Conservation (phyloP, 1,139 yeast genomes). For the Suhomyces terraborum region DNA sequence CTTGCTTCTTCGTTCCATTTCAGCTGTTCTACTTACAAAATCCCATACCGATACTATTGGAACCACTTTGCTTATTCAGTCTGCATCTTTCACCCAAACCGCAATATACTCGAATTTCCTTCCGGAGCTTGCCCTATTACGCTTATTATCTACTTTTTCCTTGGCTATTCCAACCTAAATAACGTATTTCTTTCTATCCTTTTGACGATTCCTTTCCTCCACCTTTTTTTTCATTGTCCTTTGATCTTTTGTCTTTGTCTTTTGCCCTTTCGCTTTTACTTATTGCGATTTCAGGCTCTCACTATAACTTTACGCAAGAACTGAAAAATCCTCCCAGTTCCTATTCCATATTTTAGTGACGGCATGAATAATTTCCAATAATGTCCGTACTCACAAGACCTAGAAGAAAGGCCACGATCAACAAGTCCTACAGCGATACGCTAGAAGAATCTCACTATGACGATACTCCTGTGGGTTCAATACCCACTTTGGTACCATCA, state of each 20-base stretch:
- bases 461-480: slow-evolving; percentile 16
- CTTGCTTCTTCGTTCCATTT: too few relatives aligned
- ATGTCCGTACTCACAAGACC: slow-evolving; percentile 38
- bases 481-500: neutral
- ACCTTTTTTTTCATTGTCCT: too few relatives aligned
- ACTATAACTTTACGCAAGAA: neutral
- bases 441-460: slow-evolving; percentile 39
- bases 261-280: neutral
- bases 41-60: too few relatives aligned
- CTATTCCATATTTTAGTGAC: neutral
- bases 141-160: too few relatives aligned
- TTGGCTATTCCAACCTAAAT: too few relatives aligned
- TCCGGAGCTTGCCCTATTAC: too few relatives aligned
- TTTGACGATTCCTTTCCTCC: too few relatives aligned
- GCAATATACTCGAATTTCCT: too few relatives aligned
- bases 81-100: too few relatives aligned
- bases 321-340: slow-evolving; percentile 5
- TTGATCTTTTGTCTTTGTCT: neutral
- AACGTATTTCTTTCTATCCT: too few relatives aligned
- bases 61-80: too few relatives aligned
- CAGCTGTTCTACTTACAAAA: too few relatives aligned
- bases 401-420: slow-evolving; percentile 47
- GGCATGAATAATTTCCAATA: slow-evolving; percentile 3
- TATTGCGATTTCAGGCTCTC: neutral
- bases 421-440: slow-evolving; percentile 45